Percentiles rank a stretch among this genome's conserved stretches.
phyloP scores from a whole-genome alignment of 2,329 filamentous ascomycete genomes.

The Lecanicillium sp. region DNA sequence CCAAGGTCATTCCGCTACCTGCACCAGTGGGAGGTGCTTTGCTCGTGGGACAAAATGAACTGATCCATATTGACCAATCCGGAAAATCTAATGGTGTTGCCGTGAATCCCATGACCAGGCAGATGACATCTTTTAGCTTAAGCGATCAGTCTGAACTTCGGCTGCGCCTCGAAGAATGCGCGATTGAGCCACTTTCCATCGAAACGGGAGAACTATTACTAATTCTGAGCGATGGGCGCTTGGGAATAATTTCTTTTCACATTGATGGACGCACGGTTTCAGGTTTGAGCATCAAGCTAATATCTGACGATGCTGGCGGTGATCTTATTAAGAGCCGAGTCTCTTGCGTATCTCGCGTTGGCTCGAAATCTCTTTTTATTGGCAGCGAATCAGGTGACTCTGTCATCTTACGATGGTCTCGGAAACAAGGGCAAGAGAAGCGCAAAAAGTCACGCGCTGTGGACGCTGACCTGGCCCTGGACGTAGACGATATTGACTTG shows the following conservation, averaged over 20 bases:
- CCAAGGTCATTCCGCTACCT: conserved; percentile 72
- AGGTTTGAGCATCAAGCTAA: conserved; percentile 63
- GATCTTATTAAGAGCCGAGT: conserved; percentile 50
- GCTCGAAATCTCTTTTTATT: conserved; percentile 65
- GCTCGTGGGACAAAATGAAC: conserved; percentile 77
- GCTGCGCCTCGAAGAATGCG: conserved; percentile 73
- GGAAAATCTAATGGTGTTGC: conserved; percentile 89
- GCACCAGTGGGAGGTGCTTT: conserved; percentile 82
- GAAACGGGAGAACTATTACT: conserved; percentile 81
- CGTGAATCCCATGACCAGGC: conserved; percentile 82
- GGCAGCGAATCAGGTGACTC: conserved; percentile 83
- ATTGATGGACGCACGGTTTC: conserved; percentile 89
- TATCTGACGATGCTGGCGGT: conserved; percentile 57
- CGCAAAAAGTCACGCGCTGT: conserved; percentile 54
- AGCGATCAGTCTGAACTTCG: conserved; percentile 76
- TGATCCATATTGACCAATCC: conserved; percentile 93
- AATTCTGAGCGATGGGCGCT: conserved; percentile 63
- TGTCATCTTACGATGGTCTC: conserved; percentile 69
- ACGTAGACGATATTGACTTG: conserved; percentile 42
- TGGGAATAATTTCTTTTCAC: conserved; percentile 71
- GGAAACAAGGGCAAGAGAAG: conserved; percentile 54
- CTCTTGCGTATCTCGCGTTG: conserved; percentile 62
- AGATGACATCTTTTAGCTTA: conserved; percentile 75
- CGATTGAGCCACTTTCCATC: conserved; percentile 65
- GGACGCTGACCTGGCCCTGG: conserved; percentile 43